Evolutionary conservation across 75 land plant genomes (phyloP).

Genomic region (Sequoia sempervirens): DNA sequence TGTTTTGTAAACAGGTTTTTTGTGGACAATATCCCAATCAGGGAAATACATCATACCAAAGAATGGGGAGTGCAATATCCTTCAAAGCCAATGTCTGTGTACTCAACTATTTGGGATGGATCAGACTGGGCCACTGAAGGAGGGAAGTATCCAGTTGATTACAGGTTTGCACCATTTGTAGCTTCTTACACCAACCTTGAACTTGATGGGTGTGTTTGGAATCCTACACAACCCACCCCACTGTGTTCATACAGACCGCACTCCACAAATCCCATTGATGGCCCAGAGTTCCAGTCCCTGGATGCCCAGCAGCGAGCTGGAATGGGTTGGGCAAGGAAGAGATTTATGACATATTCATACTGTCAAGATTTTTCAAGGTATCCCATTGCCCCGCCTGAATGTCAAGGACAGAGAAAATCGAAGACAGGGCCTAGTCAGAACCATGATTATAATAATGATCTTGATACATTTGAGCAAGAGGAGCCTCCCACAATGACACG

Average conservation of each 20-base stretch:
- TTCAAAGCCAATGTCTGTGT: constrained; percentile 65
- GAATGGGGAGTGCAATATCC: constrained; percentile 37
- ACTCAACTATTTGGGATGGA: constrained; percentile 77
- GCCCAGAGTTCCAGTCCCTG: constrained; percentile 25
- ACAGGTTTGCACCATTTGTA: constrained; percentile 57
- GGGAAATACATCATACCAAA: constrained; percentile 25
- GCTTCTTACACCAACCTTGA: constrained; percentile 39
- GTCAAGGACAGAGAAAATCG: constrained; percentile 9
- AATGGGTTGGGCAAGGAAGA: constrained; percentile 39
- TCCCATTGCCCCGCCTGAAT: constrained; percentile 48
- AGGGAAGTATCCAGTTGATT: constrained; percentile 64
- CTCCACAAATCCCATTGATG: constrained; percentile 28
- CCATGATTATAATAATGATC: not conserved
- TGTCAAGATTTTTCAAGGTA: constrained; percentile 42
- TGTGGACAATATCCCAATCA: constrained; percentile 33
- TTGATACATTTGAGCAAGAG: not conserved
- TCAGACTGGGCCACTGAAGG: constrained; percentile 75
- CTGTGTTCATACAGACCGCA: constrained; percentile 11
- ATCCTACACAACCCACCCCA: not conserved
- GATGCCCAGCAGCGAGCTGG: constrained; percentile 16
- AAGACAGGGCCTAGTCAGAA: not conserved
- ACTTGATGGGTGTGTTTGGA: constrained; percentile 38
- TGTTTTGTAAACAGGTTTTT: not conserved
- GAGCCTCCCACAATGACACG: constrained; percentile 6
- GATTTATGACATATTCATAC: constrained; percentile 50